Evolutionary conservation across 441 rosid species (phyloP).

Genomic region (Kokia cookei): DNA sequence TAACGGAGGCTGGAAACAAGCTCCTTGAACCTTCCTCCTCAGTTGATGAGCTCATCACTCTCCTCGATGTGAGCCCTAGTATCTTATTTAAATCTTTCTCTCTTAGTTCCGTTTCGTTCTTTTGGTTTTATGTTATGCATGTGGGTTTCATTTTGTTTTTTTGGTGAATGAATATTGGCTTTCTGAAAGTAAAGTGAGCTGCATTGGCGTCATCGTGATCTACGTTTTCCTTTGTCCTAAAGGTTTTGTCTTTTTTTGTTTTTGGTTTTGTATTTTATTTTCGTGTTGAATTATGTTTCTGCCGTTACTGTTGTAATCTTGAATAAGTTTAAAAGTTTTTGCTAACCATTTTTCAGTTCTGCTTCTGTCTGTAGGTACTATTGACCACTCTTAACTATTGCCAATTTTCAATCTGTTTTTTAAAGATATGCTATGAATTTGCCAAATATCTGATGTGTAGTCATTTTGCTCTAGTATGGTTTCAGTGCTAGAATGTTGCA

Average conservation of each 20-base stretch:
- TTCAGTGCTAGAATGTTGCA: background rate
- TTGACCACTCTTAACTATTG: background rate
- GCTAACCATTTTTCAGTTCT: background rate
- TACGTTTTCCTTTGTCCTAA: background rate
- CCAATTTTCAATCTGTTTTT: background rate
- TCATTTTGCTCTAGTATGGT: background rate
- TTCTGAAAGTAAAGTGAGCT: background rate
- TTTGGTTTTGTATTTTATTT: background rate
- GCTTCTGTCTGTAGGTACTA: background rate
- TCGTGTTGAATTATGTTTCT: background rate
- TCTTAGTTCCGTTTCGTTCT: background rate
- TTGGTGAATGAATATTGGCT: background rate
- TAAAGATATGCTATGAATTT: background rate
- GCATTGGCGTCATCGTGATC: background rate
- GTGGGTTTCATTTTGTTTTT: background rate
- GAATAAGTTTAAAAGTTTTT: background rate
- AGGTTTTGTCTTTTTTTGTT: background rate
- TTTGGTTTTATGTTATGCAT: background rate
- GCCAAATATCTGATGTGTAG: background rate
- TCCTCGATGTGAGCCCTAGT: conserved; percentile 71
- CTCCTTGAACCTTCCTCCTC: conserved; percentile 61
- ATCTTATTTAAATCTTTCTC: background rate
- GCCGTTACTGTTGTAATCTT: background rate
- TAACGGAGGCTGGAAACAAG: conserved; percentile 64
- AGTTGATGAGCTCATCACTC: conserved; percentile 69